Evolutionary conservation across 2,329 filamentous ascomycete genomes (phyloP).

Genomic region (Arthrobotrys pseudoclavata): DNA sequence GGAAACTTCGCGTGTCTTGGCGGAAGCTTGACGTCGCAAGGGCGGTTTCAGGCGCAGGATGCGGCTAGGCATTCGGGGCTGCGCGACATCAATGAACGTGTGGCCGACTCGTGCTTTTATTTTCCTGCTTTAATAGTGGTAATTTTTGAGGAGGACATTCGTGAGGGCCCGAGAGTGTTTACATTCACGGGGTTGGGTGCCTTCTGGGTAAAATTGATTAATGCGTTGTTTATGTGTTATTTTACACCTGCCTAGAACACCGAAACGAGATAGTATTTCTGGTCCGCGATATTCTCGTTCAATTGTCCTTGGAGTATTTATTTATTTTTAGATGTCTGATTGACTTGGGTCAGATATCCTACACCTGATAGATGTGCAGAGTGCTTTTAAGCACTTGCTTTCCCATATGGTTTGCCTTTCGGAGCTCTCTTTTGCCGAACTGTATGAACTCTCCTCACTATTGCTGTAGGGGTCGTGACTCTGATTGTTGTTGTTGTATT

Average conservation of each 20-base stretch:
- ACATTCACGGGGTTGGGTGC: background rate
- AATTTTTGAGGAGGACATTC: background rate
- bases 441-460: constrained; percentile 1
- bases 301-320: background rate
- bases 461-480: background rate
- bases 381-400: background rate
- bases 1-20: constrained; percentile 24
- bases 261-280: too few relatives aligned
- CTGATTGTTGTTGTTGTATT: background rate
- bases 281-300: too few relatives aligned
- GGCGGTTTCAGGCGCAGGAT: constrained; percentile 12
- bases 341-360: too few relatives aligned
- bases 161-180: background rate
- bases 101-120: background rate
- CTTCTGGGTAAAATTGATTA: too few relatives aligned
- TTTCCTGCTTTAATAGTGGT: background rate
- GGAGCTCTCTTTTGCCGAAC: background rate
- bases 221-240: constrained; percentile 19
- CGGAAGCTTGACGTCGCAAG: constrained; percentile 25
- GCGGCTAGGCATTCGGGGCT: background rate
- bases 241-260: background rate
- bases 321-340: too few relatives aligned
- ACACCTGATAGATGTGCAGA: background rate
- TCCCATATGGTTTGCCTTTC: constrained; percentile 14
- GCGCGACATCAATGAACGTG: background rate